Evolutionary conservation across 495 filamentous ascomycete genomes (phyloP).

Genomic region (Evansstolkia leycettana): DNA sequence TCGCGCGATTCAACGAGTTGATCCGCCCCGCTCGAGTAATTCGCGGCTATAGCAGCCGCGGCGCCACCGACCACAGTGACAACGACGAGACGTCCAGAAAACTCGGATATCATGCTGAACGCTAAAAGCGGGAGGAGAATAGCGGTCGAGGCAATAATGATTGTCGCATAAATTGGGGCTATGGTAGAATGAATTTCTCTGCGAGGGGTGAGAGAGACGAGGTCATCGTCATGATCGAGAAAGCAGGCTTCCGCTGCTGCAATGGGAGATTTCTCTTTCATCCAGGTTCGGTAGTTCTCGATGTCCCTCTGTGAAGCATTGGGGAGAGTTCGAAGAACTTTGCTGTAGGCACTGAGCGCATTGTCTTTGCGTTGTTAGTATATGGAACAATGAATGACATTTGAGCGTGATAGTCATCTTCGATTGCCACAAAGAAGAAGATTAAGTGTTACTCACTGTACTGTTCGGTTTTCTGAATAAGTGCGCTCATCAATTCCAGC

Average conservation of each 20-base stretch:
- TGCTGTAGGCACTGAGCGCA: constrained; percentile 56
- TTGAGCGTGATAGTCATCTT: neutral
- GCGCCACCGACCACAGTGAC: constrained; percentile 29
- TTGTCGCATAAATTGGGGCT: constrained; percentile 29
- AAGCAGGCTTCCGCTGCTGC: constrained; percentile 56
- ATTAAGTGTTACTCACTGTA: constrained; percentile 52
- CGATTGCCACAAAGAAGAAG: neutral
- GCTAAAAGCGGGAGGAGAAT: constrained; percentile 47
- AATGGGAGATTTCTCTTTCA: constrained; percentile 48
- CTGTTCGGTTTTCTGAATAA: constrained; percentile 65
- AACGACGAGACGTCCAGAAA: constrained; percentile 41
- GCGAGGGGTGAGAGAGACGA: constrained; percentile 40
- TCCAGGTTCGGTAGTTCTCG: constrained; percentile 52
- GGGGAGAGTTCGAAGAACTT: constrained; percentile 41
- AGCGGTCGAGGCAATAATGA: constrained; percentile 40
- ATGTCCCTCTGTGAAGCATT: constrained; percentile 46
- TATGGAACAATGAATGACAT: too few relatives aligned
- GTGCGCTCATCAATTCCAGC: constrained; percentile 54
- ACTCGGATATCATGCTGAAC: constrained; percentile 39
- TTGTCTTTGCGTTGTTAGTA: constrained; percentile 41
- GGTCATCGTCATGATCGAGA: constrained; percentile 50
- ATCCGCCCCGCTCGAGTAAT: constrained; percentile 24
- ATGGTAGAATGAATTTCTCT: neutral
- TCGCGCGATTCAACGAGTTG: constrained; percentile 24
- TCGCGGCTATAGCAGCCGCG: constrained; percentile 24